phyloP scores from a whole-genome alignment of 306 rosid genomes.

The Cicer cuneatum region DNA sequence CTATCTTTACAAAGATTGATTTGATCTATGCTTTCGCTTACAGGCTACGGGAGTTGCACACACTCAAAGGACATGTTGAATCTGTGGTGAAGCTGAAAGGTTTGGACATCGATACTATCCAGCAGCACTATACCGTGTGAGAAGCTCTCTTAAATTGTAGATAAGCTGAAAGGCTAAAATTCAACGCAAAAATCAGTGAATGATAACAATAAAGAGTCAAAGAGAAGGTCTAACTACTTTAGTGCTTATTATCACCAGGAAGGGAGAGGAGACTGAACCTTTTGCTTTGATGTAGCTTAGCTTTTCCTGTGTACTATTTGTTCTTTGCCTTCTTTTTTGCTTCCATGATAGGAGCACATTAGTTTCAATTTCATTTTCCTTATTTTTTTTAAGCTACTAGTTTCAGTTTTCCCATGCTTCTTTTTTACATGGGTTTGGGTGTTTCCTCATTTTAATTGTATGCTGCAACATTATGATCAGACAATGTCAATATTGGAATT shows the following conservation, averaged over 20 bases:
- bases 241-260: conserved; percentile 30
- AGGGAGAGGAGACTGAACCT: conserved; percentile 39
- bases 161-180: conserved; percentile 41
- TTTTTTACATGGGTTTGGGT: conserved; percentile 26
- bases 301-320: conserved; percentile 47
- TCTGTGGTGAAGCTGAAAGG: conserved; percentile 98
- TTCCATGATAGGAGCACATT: conserved; percentile 43
- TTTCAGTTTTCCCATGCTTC: conserved; percentile 31
- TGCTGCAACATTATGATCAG: conserved; percentile 2
- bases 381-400: conserved; percentile 31
- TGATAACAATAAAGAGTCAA: conserved; percentile 34
- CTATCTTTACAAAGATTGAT: conserved; percentile 4
- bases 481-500: conserved; percentile 35
- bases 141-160: conserved; percentile 31
- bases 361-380: conserved; percentile 45
- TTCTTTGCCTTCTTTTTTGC: conserved; percentile 52
- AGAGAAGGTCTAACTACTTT: conserved; percentile 48
- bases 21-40: conserved; percentile 4
- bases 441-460: conserved; percentile 41
- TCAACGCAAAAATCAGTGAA: conserved; percentile 30
- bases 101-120: conserved; percentile 87
- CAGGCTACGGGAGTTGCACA: conserved; percentile 95
- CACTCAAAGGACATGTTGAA: conserved; percentile 97
- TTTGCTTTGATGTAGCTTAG: conserved; percentile 1
- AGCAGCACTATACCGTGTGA: conserved; percentile 98